Evolutionary conservation across 2,329 filamentous ascomycete genomes (phyloP), one percentile per base, ranked within the genome.

Genomic region (Aureobasidium sp.): DNA sequence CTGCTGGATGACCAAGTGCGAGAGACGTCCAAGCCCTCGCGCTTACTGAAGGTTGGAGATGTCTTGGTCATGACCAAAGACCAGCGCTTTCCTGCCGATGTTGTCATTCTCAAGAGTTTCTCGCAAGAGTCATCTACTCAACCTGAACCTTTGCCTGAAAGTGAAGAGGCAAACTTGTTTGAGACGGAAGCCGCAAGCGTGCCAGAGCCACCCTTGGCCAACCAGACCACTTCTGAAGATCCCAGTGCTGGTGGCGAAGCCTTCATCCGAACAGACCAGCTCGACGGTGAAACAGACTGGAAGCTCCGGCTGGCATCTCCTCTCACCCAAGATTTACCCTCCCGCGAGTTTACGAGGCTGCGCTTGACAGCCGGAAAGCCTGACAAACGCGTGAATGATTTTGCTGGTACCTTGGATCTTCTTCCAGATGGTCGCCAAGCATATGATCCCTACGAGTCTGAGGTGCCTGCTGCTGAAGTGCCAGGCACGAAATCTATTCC

Each of bases 201-300:
- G 12, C 60, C 66, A 72, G 73, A 31, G 69, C 71, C 47, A 62
- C 67, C 44, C 1, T 61, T 72, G 41, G 65, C 68, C 31, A 70
- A 74, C 48, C 60, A 68, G 53, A 74, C 72, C 2, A 73, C 71
- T 22, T 69, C 72, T 15, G 63, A 67, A 22, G 72, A 74, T 61
- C 69, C 72, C 0, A 74, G 76, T 41, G 73, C 82, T n/a, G 80
- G 81, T 29, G 91, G 91, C 31, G 95, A 99, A 75, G 93, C 93
- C 0, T 99, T 99, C 70, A 97, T 99, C 71, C 85, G 94, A 64
- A 99, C 95, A 1, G 94, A 99, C 74, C 94, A 99, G 72, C 82
- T 99, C 11, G 94, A 99, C 70, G 94, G 94, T 68, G 94, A 99
- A 77, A 99, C 94, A 0, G 94, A 99, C 71, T 99, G 94, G 95